A percentile compares a stretch with the other conserved stretches of the same genome.
Conservation (phyloP, 768 basidiomycete species). For the Mycena sanguinolenta region DNA sequence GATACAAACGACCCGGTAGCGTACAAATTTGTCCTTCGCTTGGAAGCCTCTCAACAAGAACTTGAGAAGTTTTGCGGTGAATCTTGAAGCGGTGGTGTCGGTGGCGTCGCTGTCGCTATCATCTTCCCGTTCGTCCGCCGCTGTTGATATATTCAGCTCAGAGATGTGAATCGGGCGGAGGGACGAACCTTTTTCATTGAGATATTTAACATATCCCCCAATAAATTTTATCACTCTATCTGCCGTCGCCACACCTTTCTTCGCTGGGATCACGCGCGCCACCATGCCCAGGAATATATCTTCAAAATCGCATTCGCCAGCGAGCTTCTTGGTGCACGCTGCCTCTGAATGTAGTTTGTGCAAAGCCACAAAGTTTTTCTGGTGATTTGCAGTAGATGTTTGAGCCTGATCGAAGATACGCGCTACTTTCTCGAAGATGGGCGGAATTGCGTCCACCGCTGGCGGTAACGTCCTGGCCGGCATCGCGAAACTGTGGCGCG, state of each 20-base stretch:
- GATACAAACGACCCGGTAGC: slow-evolving; percentile 84
- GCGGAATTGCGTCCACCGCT: slow-evolving; percentile 54
- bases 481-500: slow-evolving; percentile 11
- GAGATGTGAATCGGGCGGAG: not conserved
- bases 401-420: too few species aligned
- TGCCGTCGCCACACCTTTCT: slow-evolving; percentile 83
- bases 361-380: slow-evolving; percentile 90
- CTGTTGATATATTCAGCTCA: slow-evolving; percentile 40
- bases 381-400: slow-evolving; percentile 80
- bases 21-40: slow-evolving; percentile 89
- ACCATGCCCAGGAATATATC: slow-evolving; percentile 73
- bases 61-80: slow-evolving; percentile 72
- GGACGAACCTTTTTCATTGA: slow-evolving; percentile 81
- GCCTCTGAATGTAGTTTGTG: slow-evolving; percentile 83
- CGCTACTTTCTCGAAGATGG: slow-evolving; percentile 85
- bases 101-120: slow-evolving; percentile 55
- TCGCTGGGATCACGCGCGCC: slow-evolving; percentile 72
- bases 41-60: slow-evolving; percentile 82
- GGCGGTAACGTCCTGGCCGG: slow-evolving; percentile 27
- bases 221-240: slow-evolving; percentile 88
- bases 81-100: slow-evolving; percentile 76
- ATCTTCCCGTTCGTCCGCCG: slow-evolving; percentile 54
- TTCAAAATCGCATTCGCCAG: slow-evolving; percentile 85
- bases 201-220: slow-evolving; percentile 79
- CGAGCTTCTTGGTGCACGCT: slow-evolving; percentile 71